These are phyloP conservation scores for Fagus sylvatica DNA, from an alignment of 306 rosid genomes.

Conservation along the genomic window DNA sequence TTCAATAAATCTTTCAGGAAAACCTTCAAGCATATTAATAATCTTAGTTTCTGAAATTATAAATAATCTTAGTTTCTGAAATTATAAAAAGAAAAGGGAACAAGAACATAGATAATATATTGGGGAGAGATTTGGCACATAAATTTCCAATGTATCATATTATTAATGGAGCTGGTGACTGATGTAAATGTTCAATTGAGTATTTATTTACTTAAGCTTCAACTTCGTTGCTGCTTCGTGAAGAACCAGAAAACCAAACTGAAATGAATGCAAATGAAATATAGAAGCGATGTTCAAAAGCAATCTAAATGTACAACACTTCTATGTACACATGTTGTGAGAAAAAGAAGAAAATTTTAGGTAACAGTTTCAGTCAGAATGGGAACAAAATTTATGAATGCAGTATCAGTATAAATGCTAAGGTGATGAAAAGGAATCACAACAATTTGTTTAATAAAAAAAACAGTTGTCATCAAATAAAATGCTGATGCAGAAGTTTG, in stretches of 20 bases:
- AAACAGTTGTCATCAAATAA: background rate
- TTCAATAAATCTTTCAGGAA: conserved; percentile 12
- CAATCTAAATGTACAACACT: background rate
- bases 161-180: background rate
- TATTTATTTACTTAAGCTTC: background rate
- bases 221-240: background rate
- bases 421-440: background rate
- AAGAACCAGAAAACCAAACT: background rate
- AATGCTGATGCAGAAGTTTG: background rate
- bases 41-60: background rate
- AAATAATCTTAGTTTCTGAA: background rate
- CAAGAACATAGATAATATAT: background rate
- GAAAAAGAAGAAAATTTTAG: background rate
- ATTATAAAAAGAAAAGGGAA: too few species aligned
- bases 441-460: background rate
- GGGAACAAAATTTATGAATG: background rate
- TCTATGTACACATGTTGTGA: background rate
- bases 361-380: background rate
- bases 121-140: conserved; percentile 6
- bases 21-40: background rate
- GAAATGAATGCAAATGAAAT: background rate
- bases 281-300: background rate
- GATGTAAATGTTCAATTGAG: background rate
- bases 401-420: background rate
- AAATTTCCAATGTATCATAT: background rate